Percentiles rank a stretch among this genome's conserved stretches.
Evolutionary conservation across 495 filamentous ascomycete species (phyloP).

Genomic region (Penicillium paradoxum): DNA sequence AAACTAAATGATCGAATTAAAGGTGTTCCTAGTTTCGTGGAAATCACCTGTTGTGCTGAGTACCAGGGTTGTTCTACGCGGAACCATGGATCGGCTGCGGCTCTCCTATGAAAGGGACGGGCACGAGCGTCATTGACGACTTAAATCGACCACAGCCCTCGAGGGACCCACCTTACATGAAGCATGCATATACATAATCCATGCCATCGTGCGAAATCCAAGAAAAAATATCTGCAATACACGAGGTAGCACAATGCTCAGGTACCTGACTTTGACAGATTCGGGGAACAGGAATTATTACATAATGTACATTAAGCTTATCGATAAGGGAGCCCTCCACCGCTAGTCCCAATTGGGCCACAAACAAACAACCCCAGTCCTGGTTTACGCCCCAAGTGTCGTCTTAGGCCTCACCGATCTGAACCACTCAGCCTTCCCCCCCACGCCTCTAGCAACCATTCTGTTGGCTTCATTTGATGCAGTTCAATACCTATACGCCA

Average conservation of each 20-base stretch:
- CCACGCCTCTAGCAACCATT: neutral
- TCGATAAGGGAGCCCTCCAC: constrained; percentile 33
- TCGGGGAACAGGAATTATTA: constrained; percentile 2
- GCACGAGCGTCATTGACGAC: neutral
- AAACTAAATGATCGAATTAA: neutral
- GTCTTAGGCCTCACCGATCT: constrained; percentile 38
- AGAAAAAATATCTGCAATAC: neutral
- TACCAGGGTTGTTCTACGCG: neutral
- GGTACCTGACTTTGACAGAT: neutral
- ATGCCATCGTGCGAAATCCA: no score
- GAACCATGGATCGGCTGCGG: constrained; percentile 7
- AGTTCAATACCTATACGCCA: neutral
- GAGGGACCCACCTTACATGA: no score
- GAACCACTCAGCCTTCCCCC: constrained; percentile 13
- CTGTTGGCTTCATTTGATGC: neutral
- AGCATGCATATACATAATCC: no score
- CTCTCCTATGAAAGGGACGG: neutral
- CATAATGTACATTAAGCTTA: constrained; percentile 40
- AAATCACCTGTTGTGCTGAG: neutral
- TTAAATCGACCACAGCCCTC: neutral
- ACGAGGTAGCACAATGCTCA: no score
- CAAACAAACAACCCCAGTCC: constrained; percentile 37
- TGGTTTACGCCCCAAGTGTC: constrained; percentile 2
- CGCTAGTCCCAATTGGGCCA: constrained; percentile 35
- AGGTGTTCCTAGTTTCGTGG: no score